phyloP scores from a whole-genome alignment of 2,329 filamentous ascomycete genomes.

The Claviceps citrina region DNA sequence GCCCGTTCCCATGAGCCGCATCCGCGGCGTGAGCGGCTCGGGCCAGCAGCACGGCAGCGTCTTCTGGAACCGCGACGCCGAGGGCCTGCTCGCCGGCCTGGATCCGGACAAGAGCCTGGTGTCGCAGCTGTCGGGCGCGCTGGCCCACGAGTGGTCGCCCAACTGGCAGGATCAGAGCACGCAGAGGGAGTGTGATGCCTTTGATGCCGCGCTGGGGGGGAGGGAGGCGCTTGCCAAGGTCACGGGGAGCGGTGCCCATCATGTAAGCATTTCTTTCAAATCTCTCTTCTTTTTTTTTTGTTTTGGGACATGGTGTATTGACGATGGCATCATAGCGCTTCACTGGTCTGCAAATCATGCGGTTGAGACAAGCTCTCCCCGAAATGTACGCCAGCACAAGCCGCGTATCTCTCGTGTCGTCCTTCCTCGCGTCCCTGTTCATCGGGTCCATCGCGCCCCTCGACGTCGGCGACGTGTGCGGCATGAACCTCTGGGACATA shows the following conservation, averaged over 20 bases:
- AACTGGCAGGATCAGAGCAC: constrained; percentile 99
- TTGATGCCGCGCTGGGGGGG: constrained; percentile 57
- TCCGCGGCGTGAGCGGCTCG: constrained; percentile 75
- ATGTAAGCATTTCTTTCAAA: constrained; percentile 41
- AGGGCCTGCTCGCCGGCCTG: constrained; percentile 44
- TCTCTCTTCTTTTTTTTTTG: too few species aligned
- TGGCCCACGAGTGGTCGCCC: constrained; percentile 75
- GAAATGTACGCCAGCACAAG: constrained; percentile 66
- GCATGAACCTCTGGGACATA: constrained; percentile 96
- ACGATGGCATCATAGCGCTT: constrained; percentile 48
- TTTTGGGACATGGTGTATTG: not conserved
- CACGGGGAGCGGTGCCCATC: constrained; percentile 88
- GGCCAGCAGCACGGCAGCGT: constrained; percentile 97
- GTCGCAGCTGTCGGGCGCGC: constrained; percentile 55
- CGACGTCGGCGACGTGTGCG: constrained; percentile 87
- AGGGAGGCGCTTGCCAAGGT: constrained; percentile 55
- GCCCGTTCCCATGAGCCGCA: constrained; percentile 46
- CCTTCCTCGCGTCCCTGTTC: constrained; percentile 83
- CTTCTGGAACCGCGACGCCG: constrained; percentile 68
- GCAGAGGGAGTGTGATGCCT: constrained; percentile 76
- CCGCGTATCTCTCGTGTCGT: constrained; percentile 86
- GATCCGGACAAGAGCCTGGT: constrained; percentile 46
- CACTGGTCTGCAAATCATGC: constrained; percentile 90
- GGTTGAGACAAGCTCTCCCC: constrained; percentile 67
- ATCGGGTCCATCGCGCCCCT: constrained; percentile 74